phyloP scores from a whole-genome alignment of 176 grass and related monocot species.

The Lolium multiflorum region DNA sequence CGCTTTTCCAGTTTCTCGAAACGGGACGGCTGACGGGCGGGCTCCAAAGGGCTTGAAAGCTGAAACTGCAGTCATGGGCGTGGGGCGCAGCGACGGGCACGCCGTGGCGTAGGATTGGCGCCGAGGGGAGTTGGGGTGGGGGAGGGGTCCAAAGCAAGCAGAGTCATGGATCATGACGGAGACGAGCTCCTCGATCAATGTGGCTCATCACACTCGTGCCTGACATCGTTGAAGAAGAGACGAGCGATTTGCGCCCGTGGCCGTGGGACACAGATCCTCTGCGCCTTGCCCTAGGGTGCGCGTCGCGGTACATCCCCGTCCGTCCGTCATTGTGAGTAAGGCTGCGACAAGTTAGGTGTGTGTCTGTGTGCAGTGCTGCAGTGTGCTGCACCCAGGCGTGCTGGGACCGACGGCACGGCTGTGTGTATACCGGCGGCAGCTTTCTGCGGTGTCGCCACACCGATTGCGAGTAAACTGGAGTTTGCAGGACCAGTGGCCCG shows the following conservation, averaged over 20 bases:
- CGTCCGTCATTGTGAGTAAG: neutral
- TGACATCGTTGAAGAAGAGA: neutral
- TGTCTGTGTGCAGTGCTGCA: too few relatives aligned
- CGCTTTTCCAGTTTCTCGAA: neutral
- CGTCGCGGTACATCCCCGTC: too few relatives aligned
- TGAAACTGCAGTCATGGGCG: neutral
- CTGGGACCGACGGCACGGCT: neutral
- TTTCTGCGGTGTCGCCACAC: neutral
- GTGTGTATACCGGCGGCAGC: neutral
- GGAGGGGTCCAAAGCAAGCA: neutral
- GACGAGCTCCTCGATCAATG: neutral
- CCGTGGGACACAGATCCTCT: neutral
- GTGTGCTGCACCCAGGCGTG: neutral
- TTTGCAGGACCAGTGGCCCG: neutral
- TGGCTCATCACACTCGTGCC: constrained; percentile 1
- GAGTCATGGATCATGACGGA: neutral
- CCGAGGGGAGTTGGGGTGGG: neutral
- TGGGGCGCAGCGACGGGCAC: neutral
- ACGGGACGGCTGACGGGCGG: neutral
- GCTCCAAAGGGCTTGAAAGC: neutral
- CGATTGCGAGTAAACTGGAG: too few relatives aligned
- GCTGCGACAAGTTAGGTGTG: neutral
- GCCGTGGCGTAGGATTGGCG: neutral
- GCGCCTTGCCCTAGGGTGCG: too few relatives aligned
- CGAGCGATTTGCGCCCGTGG: neutral